Conservation (phyloP, 139 green algal genomes). For the Chlamydomonas asymmetrica region DNA sequence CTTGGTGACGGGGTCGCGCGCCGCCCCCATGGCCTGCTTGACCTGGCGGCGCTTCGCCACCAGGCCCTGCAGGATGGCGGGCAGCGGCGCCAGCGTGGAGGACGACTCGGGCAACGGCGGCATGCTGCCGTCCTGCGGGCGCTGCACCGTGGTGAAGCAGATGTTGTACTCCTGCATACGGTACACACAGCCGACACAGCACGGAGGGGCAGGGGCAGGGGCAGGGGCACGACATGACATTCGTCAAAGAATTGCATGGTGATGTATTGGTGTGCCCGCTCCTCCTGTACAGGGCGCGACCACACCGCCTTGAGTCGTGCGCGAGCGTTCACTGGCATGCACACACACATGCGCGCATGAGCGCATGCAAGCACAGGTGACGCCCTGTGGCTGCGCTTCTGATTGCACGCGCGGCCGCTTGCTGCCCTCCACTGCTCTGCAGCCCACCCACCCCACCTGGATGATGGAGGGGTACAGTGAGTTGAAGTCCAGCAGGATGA, state of each 20-base stretch:
- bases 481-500: slow-evolving; percentile 99
- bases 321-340: no score
- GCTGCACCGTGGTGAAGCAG: slow-evolving; percentile 97
- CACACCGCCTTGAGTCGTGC: no score
- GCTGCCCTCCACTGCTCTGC: neutral
- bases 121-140: slow-evolving; percentile 47
- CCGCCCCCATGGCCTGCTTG: slow-evolving; percentile 72
- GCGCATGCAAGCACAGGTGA: no score
- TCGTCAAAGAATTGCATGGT: no score
- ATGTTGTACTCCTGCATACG: slow-evolving; percentile 99
- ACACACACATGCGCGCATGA: no score
- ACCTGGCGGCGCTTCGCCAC: slow-evolving; percentile 73
- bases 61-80: slow-evolving; percentile 69
- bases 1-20: slow-evolving; percentile 64
- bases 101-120: slow-evolving; percentile 41
- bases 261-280: no score
- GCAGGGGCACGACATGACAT: slow-evolving; percentile 2
- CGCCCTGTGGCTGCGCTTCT: no score
- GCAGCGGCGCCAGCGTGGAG: slow-evolving; percentile 63
- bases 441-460: slow-evolving; percentile 61
- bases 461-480: slow-evolving; percentile 99
- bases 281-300: no score
- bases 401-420: no score
- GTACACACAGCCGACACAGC: no score
- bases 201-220: no score